Conservation (phyloP, 768 basidiomycete species). For the Mrakia frigida region DNA sequence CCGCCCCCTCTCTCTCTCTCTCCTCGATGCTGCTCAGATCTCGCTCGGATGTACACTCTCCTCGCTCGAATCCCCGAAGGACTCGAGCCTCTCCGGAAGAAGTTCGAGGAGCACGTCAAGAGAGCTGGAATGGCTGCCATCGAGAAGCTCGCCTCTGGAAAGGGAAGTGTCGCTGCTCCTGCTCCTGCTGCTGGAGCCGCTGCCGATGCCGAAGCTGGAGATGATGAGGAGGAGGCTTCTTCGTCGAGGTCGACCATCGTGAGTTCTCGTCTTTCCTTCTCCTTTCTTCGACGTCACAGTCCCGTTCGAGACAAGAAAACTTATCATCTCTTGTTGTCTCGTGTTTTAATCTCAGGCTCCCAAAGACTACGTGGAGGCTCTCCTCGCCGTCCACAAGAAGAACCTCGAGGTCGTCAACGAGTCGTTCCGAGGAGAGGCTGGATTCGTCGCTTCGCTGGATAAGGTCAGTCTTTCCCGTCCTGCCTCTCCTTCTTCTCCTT, state of each 20-base stretch:
- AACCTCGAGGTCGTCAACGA: constrained; percentile 80
- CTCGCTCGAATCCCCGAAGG: constrained; percentile 85
- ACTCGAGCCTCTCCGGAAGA: constrained; percentile 80
- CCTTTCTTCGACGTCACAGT: no score
- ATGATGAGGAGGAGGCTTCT: constrained; percentile 12
- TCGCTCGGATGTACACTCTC: constrained; percentile 92
- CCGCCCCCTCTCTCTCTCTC: background rate
- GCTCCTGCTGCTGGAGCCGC: background rate
- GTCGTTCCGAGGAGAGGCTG: constrained; percentile 86
- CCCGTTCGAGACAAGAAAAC: background rate
- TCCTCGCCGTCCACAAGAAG: constrained; percentile 86
- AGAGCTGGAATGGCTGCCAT: constrained; percentile 77
- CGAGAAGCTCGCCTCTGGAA: constrained; percentile 53
- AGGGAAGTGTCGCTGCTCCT: constrained; percentile 33
- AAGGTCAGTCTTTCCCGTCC: constrained; percentile 41
- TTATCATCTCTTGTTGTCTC: background rate
- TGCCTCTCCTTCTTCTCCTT: background rate
- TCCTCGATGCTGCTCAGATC: constrained; percentile 49
- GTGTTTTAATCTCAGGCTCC: constrained; percentile 55
- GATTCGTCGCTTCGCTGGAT: constrained; percentile 88
- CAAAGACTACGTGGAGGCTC: constrained; percentile 86
- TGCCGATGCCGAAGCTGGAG: constrained; percentile 39
- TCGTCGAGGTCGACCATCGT: constrained; percentile 13
- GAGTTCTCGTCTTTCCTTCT: background rate
- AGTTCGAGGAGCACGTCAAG: constrained; percentile 95